A percentile compares a stretch with the other conserved stretches of the same genome.
These are phyloP conservation scores for Adansonia madagascariensis DNA, from an alignment of 441 rosid species.

Conservation along the genomic window DNA sequence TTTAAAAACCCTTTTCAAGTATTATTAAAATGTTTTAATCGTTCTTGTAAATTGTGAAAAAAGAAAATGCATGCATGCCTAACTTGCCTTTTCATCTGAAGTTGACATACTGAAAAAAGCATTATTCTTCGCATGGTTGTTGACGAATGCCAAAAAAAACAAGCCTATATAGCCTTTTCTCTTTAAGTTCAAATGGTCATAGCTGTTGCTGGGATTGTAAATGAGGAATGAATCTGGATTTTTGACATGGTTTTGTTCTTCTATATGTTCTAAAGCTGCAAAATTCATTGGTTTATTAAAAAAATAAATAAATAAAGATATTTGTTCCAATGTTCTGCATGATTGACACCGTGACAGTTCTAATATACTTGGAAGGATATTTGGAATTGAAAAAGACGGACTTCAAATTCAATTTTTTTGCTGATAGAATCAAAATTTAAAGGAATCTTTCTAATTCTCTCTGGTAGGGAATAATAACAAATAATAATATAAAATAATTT, in stretches of 20 bases:
- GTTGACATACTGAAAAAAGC: constrained; percentile 12
- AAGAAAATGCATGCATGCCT: constrained; percentile 1
- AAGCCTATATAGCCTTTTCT: neutral
- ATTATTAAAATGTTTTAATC: neutral
- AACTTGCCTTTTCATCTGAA: constrained; percentile 8
- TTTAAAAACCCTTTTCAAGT: neutral
- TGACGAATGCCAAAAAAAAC: neutral
- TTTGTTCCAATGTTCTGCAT: neutral
- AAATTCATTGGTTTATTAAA: neutral
- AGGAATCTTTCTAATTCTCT: neutral
- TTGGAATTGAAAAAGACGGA: neutral
- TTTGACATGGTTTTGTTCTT: neutral
- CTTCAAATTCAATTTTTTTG: neutral
- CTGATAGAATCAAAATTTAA: neutral
- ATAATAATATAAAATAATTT: too few species aligned
- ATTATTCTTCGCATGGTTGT: constrained; percentile 16
- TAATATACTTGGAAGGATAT: neutral
- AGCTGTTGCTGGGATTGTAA: constrained; percentile 18
- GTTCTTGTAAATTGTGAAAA: neutral
- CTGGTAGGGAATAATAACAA: neutral
- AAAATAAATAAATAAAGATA: neutral
- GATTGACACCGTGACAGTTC: neutral
- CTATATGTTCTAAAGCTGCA: neutral
- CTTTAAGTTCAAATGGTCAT: constrained; percentile 1
- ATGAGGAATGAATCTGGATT: constrained; percentile 10